These are phyloP conservation scores for Beauveria pseudobassiana DNA, from an alignment of 2,329 filamentous ascomycete species.

Conservation along the genomic window DNA sequence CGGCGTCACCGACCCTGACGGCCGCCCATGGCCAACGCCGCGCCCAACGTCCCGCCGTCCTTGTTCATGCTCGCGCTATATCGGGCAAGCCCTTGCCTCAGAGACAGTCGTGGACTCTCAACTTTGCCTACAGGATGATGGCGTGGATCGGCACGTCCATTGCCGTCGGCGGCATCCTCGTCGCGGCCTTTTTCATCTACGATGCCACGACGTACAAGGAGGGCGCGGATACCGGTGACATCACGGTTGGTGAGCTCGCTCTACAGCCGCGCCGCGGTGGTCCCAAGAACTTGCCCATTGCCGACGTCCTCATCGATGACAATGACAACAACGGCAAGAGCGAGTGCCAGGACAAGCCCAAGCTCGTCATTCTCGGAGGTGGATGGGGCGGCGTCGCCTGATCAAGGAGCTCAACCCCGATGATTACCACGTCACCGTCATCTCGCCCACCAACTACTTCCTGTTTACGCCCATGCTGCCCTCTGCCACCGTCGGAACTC, in stretches of 20 bases:
- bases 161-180: constrained; percentile 57
- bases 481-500: constrained; percentile 89
- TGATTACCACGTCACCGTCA: constrained; percentile 91
- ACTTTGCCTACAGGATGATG: constrained; percentile 61
- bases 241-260: constrained; percentile 77
- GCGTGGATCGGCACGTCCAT: constrained; percentile 61
- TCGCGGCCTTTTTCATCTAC: constrained; percentile 86
- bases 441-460: constrained; percentile 94
- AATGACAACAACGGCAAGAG: constrained; percentile 67
- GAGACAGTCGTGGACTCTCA: constrained; percentile 38
- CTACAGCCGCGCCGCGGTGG: constrained; percentile 75
- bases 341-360: constrained; percentile 77
- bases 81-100: constrained; percentile 48
- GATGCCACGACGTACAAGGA: constrained; percentile 87
- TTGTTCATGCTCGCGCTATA: constrained; percentile 30
- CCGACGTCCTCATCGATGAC: constrained; percentile 81
- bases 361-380: constrained; percentile 83
- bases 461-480: constrained; percentile 97
- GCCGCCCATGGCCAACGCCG: neutral
- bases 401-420: constrained; percentile 84
- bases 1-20: neutral
- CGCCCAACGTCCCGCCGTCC: constrained; percentile 10
- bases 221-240: constrained; percentile 57
- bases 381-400: constrained; percentile 94
- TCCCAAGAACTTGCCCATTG: constrained; percentile 90